A percentile compares a stretch with the other conserved stretches of the same genome.
phyloP scores from a whole-genome alignment of 257 asterid species.

The Mentha longifolia region DNA sequence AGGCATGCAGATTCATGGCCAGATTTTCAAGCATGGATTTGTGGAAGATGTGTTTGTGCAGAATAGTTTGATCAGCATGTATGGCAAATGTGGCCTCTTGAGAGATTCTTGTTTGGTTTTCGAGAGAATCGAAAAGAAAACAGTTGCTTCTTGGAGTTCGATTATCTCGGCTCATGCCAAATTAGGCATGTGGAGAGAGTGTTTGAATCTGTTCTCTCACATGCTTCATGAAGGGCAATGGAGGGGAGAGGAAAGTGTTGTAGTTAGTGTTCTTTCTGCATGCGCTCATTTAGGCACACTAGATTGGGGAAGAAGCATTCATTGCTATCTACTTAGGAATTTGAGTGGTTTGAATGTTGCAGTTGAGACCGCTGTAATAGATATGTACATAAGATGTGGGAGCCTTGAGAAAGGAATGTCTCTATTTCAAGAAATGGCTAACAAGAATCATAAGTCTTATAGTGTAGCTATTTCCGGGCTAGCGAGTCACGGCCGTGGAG shows the following conservation, averaged over 20 bases:
- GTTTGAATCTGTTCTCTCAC: constrained; percentile 49
- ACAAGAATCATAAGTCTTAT: constrained; percentile 60
- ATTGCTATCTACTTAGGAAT: constrained; percentile 65
- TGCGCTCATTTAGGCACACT: constrained; percentile 66
- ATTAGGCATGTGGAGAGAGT: constrained; percentile 64
- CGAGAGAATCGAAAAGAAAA: constrained; percentile 54
- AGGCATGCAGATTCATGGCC: constrained; percentile 81
- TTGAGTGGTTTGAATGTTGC: constrained; percentile 67
- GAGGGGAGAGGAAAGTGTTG: constrained; percentile 78
- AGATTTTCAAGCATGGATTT: constrained; percentile 57
- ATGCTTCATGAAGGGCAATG: constrained; percentile 57
- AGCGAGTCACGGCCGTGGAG: constrained; percentile 62
- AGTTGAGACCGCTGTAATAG: constrained; percentile 62
- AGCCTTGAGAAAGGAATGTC: constrained; percentile 58
- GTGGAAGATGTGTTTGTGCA: constrained; percentile 65
- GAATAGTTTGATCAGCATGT: constrained; percentile 75
- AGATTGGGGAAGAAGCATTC: constrained; percentile 60
- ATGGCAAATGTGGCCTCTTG: constrained; percentile 68
- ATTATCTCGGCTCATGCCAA: constrained; percentile 65
- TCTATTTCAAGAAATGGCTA: constrained; percentile 49
- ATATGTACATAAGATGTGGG: constrained; percentile 80
- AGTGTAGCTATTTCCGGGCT: constrained; percentile 72
- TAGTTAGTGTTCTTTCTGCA: constrained; percentile 76
- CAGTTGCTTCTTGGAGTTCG: constrained; percentile 91
- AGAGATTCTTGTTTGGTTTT: constrained; percentile 50